These are phyloP conservation scores for Colletotrichum sp. DNA, from an alignment of 2,329 filamentous ascomycete species.

Conservation along the genomic window DNA sequence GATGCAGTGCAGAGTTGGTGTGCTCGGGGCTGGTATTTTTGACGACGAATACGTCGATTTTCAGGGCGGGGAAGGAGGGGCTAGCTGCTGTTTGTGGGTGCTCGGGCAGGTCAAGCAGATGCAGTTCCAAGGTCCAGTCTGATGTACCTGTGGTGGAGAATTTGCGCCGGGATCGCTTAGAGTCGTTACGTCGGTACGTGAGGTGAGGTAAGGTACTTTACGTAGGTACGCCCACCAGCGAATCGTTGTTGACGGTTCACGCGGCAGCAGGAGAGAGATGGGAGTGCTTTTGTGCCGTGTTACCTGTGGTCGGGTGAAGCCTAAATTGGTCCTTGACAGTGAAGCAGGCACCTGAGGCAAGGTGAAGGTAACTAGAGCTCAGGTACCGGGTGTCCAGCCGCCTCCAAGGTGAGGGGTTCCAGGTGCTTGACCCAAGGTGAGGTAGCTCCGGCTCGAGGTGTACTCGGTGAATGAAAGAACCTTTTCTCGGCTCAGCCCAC, in stretches of 20 bases:
- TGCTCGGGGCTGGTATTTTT: conserved; percentile 19
- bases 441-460: background rate
- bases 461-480: background rate
- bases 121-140: conserved; percentile 8
- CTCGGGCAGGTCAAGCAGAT: conserved; percentile 16
- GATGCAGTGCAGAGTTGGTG: conserved; percentile 21
- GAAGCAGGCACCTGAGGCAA: background rate
- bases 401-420: background rate
- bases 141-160: conserved; percentile 3
- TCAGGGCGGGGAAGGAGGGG: conserved; percentile 25
- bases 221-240: background rate
- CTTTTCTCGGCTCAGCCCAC: background rate
- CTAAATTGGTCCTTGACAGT: background rate
- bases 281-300: background rate
- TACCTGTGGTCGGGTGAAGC: background rate
- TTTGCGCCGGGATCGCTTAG: conserved; percentile 6
- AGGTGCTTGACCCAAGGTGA: background rate
- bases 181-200: background rate
- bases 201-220: background rate
- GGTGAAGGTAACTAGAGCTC: background rate
- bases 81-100: conserved; percentile 20
- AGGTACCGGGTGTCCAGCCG: background rate
- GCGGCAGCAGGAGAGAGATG: background rate
- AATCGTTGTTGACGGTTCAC: background rate
- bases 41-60: conserved; percentile 24